phyloP scores from a whole-genome alignment of 176 grass and related monocot genomes.

The Musa beccarii region DNA sequence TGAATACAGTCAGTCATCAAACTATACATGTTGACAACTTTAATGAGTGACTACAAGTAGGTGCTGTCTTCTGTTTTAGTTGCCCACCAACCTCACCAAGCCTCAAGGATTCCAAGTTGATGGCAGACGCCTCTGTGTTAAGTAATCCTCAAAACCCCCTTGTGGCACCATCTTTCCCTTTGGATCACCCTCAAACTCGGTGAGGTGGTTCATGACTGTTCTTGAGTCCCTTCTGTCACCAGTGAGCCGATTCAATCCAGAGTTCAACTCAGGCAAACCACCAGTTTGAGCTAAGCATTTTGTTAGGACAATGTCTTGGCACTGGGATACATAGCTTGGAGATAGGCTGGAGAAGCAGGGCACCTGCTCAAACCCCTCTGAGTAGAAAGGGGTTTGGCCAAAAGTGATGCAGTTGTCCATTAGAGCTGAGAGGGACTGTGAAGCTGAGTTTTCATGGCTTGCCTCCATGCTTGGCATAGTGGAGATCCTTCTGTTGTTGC shows the following conservation, averaged over 20 bases:
- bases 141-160: slow-evolving; percentile 11
- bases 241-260: slow-evolving; percentile 22
- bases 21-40: neutral
- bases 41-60: neutral
- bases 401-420: slow-evolving; percentile 56
- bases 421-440: slow-evolving; percentile 47
- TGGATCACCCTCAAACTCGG: slow-evolving; percentile 16
- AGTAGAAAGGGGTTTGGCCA: slow-evolving; percentile 39
- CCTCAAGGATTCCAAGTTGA: slow-evolving; percentile 13
- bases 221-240: slow-evolving; percentile 29
- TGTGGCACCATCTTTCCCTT: slow-evolving; percentile 24
- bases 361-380: slow-evolving; percentile 77
- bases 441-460: slow-evolving; percentile 23
- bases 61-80: neutral
- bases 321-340: slow-evolving; percentile 25
- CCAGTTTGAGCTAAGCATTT: neutral
- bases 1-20: neutral
- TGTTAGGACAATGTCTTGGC: slow-evolving; percentile 16
- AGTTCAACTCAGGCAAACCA: slow-evolving; percentile 17
- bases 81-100: neutral
- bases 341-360: slow-evolving; percentile 99
- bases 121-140: neutral
- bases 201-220: slow-evolving; percentile 47
- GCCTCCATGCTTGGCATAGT: slow-evolving; percentile 29
- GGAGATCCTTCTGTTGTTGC: slow-evolving; percentile 49